Evolutionary conservation across 139 green algal species (phyloP), one percentile per base, ranked within the genome.

Genomic region (Pleodorina starrii): DNA sequence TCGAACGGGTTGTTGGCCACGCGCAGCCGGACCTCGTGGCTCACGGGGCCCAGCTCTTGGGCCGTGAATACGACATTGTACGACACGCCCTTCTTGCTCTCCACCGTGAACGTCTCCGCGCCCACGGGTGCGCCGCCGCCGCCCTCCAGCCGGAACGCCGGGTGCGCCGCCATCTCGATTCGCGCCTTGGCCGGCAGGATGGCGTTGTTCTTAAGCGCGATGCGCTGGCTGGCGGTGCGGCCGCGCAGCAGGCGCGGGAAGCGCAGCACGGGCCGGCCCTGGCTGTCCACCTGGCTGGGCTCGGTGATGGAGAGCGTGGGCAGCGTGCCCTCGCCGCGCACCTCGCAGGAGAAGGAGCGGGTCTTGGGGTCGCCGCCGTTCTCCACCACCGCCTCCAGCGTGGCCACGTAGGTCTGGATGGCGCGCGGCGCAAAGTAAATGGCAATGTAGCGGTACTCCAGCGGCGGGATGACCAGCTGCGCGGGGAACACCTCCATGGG

Each of bases 1-100:
- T 97, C 96, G 89, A 96, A 98, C 21, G 92, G 95, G 86, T 98
- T 98, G 32, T 95, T 78, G 66, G 92, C 83, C 0, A 98, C 94
- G 0, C 89, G 60, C 72, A 95, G 76, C 25, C 77, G 83, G 40
- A 93, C 29, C 86, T 95, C 92, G 75, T 93, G 90, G 35, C n/a
- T 60, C 29, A 43, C 87, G 1, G 38, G 40, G 10, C 91, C 93
- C 59, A 93, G 57, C 21, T 91, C 90, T 2, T 19, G 3, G 0
- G 95, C 92, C 19, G 54, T 38, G 89, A 96, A 98, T 5, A 86
- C 72, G 14, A 97, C 87, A 5, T 59, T 91, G 74, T 96, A 92
- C 19, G 78, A 90, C 32, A 91, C 73, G 43, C 89, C 72, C 50
- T 91, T 79, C 76, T 96, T 95, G 90, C 88, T 91, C 79, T 95